Conservation (phyloP, 2,329 filamentous ascomycete genomes). For the Venturia asperata region DNA sequence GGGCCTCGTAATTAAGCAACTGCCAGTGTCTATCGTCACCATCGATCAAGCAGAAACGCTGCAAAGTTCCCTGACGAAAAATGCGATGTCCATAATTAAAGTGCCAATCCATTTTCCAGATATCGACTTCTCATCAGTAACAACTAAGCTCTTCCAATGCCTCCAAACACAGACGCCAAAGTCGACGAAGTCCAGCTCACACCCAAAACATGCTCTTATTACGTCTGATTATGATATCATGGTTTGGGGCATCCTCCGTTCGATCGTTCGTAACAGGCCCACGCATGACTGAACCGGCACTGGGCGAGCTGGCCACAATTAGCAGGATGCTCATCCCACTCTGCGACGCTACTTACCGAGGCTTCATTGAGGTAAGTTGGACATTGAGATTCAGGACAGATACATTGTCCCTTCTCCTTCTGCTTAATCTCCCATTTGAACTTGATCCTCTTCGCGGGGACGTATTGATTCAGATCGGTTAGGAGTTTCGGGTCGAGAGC, state of each 20-base stretch:
- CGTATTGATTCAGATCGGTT: conserved; percentile 10
- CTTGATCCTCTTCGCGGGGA: conserved; percentile 1
- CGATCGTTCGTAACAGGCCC: conserved; percentile 7
- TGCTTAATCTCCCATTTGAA: conserved; percentile 17
- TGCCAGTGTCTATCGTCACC: neutral
- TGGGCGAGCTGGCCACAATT: neutral
- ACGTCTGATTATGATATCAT: neutral
- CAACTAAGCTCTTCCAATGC: neutral
- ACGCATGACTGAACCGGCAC: neutral
- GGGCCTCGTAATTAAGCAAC: neutral
- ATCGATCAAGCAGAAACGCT: neutral
- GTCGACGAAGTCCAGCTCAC: neutral
- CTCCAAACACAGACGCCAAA: neutral
- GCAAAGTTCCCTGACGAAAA: neutral
- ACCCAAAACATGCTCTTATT: neutral
- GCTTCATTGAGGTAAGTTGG: neutral
- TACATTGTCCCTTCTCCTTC: neutral
- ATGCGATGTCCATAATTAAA: neutral
- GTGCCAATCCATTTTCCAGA: neutral
- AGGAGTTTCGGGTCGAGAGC: conserved; percentile 9
- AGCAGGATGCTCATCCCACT: neutral
- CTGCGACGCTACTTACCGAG: neutral
- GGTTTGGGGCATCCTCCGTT: conserved; percentile 14
- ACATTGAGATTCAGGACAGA: neutral
- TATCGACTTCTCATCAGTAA: neutral